Evolutionary conservation across 345 rosid species (phyloP), one percentile per base, ranked within the genome.

Genomic region (Streptanthus diversifolius): DNA sequence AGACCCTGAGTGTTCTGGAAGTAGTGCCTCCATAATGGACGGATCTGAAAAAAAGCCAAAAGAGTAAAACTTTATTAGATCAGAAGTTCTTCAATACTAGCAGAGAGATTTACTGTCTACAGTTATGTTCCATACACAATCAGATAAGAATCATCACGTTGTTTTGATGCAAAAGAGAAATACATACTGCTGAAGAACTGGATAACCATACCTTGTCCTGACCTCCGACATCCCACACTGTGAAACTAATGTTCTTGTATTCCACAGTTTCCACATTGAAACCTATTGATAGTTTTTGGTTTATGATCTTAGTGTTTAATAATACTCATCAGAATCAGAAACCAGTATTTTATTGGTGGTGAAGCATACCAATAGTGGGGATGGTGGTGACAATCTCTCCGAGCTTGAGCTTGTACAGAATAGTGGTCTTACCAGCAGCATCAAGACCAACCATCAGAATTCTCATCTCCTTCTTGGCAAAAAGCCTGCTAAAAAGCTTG

Each of bases 251-350:
- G 78, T 89, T 91, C 86, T 89, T 91, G 82, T 91, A 91, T 56
- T 91, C 95, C 64, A 91, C 92, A 18, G 92, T 91, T 77, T 91
- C 97, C 66, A 91, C 97, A 61, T 91, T 91, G 75, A 91, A 91
- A 43, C 95, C 97, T 91, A 72, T 48, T 10, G 7, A 66, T 2
- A 19, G 12, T 2, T 8, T 40, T 11, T 1, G 9, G 4, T 32
- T 32, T 39, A 48, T 48, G 13, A 33, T 32, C 44, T 24, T 15
- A 11, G 25, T 25, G 27, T 65, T 44, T 11, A 22, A 25, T 7
- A 21, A 24, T 7, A 27, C 14, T 4, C 45, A 32, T 47, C 17
- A 37, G 7, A 10, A 41, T 2, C 0, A 18, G 0, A 64, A 41
- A 33, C 11, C 5, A 54, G 37, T 11, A 21, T 17, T 8, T 7